These are phyloP conservation scores for Penicillium sp. DNA, from an alignment of 2,329 filamentous ascomycete genomes.

Conservation along the genomic window DNA sequence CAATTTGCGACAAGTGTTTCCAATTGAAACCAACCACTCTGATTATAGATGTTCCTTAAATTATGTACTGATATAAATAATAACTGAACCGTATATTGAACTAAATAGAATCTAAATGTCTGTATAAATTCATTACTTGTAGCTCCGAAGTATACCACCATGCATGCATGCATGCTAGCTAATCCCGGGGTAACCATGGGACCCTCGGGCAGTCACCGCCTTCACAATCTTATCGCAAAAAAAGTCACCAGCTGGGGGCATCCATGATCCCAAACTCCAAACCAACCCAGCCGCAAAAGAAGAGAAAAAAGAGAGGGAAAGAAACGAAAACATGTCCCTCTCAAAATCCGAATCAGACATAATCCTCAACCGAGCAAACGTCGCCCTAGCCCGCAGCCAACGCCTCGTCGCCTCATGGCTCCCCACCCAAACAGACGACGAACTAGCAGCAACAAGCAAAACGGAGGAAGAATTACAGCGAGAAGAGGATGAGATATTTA, in stretches of 20 bases:
- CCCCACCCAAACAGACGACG: slow-evolving; percentile 50
- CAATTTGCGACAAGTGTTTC: too few species aligned
- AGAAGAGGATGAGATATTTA: slow-evolving; percentile 61
- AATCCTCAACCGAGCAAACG: slow-evolving; percentile 58
- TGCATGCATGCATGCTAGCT: too few species aligned
- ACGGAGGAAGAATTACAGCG: slow-evolving; percentile 51
- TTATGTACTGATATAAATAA: too few species aligned
- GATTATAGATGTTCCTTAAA: too few species aligned
- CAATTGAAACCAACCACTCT: too few species aligned
- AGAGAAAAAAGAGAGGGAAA: slow-evolving; percentile 1
- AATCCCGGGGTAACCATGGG: too few species aligned
- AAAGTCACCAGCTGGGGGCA: not conserved
- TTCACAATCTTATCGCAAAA: not conserved
- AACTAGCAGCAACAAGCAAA: slow-evolving; percentile 41
- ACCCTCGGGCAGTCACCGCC: too few species aligned
- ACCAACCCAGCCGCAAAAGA: too few species aligned
- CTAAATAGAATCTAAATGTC: too few species aligned
- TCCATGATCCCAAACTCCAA: not conserved
- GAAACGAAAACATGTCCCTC: slow-evolving; percentile 31
- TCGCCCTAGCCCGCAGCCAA: slow-evolving; percentile 59
- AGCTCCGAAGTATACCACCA: too few species aligned
- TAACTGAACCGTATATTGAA: too few species aligned
- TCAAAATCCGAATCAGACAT: slow-evolving; percentile 55
- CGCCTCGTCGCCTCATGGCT: slow-evolving; percentile 62
- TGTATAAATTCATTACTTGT: too few species aligned